A percentile compares a stretch with the other conserved stretches of the same genome.
phyloP scores from a whole-genome alignment of 352 stramenopile species.

The Globisporangium emineosum region DNA sequence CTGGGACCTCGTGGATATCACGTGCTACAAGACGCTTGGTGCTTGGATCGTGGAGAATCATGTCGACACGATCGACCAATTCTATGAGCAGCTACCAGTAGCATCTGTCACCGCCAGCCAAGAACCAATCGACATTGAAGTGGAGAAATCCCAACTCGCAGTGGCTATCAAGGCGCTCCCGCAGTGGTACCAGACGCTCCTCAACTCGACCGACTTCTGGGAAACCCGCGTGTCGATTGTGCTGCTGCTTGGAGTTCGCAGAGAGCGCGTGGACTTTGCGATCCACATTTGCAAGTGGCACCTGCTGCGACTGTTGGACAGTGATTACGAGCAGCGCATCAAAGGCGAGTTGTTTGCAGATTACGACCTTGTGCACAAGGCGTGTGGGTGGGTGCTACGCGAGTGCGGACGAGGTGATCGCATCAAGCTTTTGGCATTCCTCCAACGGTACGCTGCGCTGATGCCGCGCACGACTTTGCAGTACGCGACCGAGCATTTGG shows the following conservation, averaged over 20 bases:
- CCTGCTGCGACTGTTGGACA: slow-evolving; percentile 2
- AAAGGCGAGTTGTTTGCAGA: slow-evolving; percentile 14
- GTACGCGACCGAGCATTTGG: slow-evolving; percentile 25
- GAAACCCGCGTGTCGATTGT: slow-evolving; percentile 24
- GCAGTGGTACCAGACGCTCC: slow-evolving; percentile 19
- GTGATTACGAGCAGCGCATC: slow-evolving; percentile 17
- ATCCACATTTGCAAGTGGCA: slow-evolving; percentile 14
- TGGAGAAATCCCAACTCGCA: not conserved
- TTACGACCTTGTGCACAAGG: slow-evolving; percentile 24
- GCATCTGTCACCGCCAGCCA: not conserved
- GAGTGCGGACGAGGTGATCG: slow-evolving; percentile 13
- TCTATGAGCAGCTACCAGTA: not conserved
- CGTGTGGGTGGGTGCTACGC: slow-evolving; percentile 22
- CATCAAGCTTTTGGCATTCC: slow-evolving; percentile 6
- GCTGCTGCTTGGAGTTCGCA: slow-evolving; percentile 9
- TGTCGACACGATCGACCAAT: not conserved
- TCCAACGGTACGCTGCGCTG: slow-evolving; percentile 14
- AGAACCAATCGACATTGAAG: not conserved
- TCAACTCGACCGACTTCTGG: slow-evolving; percentile 20
- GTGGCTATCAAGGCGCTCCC: slow-evolving; percentile 3
- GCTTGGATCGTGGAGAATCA: slow-evolving; percentile 10
- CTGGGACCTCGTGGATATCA: slow-evolving; percentile 22
- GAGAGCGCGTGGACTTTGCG: slow-evolving; percentile 4
- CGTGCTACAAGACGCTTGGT: slow-evolving; percentile 20
- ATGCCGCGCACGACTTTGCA: slow-evolving; percentile 17